Percentiles rank a stretch among this genome's conserved stretches.
phyloP scores from a whole-genome alignment of 352 stramenopile genomes.

The Pythium vanterpoolii region DNA sequence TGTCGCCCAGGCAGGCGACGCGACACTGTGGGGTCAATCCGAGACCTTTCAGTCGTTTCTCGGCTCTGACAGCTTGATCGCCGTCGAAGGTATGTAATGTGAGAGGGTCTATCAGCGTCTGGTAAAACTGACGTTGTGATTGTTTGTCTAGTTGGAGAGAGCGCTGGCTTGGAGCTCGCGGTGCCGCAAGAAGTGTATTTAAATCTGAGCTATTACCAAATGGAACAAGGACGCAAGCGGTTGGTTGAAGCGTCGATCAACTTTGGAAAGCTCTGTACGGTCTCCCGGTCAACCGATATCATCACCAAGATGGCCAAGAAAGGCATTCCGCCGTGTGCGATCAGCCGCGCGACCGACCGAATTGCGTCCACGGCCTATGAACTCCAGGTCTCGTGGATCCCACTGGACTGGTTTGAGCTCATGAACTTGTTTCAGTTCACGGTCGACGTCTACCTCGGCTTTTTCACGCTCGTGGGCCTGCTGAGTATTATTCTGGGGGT shows the following conservation, averaged over 20 bases:
- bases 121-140: no score
- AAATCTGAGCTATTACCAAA: slow-evolving; percentile 80
- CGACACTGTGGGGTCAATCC: slow-evolving; percentile 55
- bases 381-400: slow-evolving; percentile 86
- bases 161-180: slow-evolving; percentile 39
- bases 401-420: slow-evolving; percentile 92
- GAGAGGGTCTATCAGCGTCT: no score
- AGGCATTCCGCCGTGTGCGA: slow-evolving; percentile 49
- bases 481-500: slow-evolving; percentile 85
- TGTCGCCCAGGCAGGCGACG: slow-evolving; percentile 25
- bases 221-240: slow-evolving; percentile 55
- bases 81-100: no score
- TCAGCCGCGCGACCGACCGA: slow-evolving; percentile 62
- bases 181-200: slow-evolving; percentile 71
- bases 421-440: slow-evolving; percentile 97
- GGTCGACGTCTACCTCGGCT: slow-evolving; percentile 91
- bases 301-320: slow-evolving; percentile 73
- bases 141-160: slow-evolving; percentile 44
- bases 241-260: slow-evolving; percentile 63
- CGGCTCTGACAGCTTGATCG: slow-evolving; percentile 68
- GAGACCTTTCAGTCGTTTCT: slow-evolving; percentile 44
- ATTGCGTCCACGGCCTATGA: slow-evolving; percentile 74
- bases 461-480: slow-evolving; percentile 91
- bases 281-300: slow-evolving; percentile 51
- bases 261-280: slow-evolving; percentile 74